Percentiles rank a stretch among this genome's conserved stretches.
Conservation (phyloP, 768 basidiomycete species). For the Pulveroboletus sp. region DNA sequence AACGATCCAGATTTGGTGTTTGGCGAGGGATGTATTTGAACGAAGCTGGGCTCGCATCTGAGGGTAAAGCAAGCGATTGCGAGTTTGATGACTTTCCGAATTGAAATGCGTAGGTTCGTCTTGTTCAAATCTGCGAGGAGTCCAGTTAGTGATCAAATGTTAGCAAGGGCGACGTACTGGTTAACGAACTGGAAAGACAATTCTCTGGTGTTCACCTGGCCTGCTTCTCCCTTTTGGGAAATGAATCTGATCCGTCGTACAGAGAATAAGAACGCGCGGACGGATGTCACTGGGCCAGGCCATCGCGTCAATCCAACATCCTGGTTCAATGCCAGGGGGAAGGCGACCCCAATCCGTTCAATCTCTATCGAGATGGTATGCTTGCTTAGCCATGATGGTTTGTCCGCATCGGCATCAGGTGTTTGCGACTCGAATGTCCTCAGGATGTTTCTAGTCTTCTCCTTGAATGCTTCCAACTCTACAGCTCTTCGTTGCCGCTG, state of each 20-base stretch:
- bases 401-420: slow-evolving; percentile 20
- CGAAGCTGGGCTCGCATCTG: slow-evolving; percentile 74
- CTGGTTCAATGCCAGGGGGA: slow-evolving; percentile 70
- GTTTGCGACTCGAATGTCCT: slow-evolving; percentile 66
- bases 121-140: slow-evolving; percentile 69
- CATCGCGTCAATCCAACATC: slow-evolving; percentile 47
- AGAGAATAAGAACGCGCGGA: slow-evolving; percentile 84
- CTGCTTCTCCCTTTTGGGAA: slow-evolving; percentile 72
- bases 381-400: slow-evolving; percentile 51
- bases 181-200: slow-evolving; percentile 86
- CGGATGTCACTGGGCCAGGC: slow-evolving; percentile 37
- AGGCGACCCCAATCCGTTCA: slow-evolving; percentile 79
- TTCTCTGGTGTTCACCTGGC: slow-evolving; percentile 64
- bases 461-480: slow-evolving; percentile 81
- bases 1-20: slow-evolving; percentile 54
- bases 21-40: slow-evolving; percentile 45
- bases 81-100: slow-evolving; percentile 60
- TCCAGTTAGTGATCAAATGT: slow-evolving; percentile 3
- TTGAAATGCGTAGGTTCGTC: slow-evolving; percentile 64
- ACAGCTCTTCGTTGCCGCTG: slow-evolving; percentile 71
- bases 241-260: slow-evolving; percentile 71
- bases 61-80: slow-evolving; percentile 74
- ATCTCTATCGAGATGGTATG: slow-evolving; percentile 54
- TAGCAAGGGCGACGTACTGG: slow-evolving; percentile 41
- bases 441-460: slow-evolving; percentile 70